These are phyloP conservation scores for Spathaspora sp. DNA, from an alignment of 805 yeast genomes.

Conservation along the genomic window DNA sequence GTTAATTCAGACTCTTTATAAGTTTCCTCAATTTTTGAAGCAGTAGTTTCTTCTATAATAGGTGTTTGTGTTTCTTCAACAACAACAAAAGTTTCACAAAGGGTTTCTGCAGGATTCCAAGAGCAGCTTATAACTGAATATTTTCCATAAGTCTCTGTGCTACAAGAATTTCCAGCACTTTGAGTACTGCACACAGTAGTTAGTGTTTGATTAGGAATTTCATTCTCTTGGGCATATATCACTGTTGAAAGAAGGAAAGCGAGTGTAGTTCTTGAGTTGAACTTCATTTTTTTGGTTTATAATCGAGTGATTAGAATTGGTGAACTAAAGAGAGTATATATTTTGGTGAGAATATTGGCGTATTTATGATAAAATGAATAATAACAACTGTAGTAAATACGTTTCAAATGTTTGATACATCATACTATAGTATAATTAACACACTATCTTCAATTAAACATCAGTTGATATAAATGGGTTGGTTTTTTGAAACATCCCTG, in stretches of 20 bases:
- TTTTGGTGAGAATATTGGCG: background rate
- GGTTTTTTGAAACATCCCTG: background rate
- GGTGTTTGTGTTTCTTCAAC: background rate
- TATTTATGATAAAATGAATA: background rate
- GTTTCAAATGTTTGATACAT: background rate
- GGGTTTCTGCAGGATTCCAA: background rate
- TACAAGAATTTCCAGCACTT: background rate
- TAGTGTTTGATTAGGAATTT: background rate
- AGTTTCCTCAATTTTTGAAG: too few relatives aligned
- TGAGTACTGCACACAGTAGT: background rate
- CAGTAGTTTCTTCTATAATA: too few relatives aligned
- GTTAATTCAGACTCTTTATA: too few relatives aligned
- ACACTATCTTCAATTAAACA: too few relatives aligned
- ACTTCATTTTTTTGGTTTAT: background rate
- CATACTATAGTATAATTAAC: too few relatives aligned
- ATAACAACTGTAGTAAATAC: background rate
- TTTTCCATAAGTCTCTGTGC: background rate
- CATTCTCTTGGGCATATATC: background rate
- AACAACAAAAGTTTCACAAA: background rate
- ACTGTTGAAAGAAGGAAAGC: background rate
- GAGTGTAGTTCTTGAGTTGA: background rate
- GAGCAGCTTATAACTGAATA: background rate
- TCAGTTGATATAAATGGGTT: too few relatives aligned
- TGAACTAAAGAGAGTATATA: background rate
- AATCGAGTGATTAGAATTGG: background rate